phyloP scores from a whole-genome alignment of 2,329 filamentous ascomycete species.

The Aspergillus ibericus region DNA sequence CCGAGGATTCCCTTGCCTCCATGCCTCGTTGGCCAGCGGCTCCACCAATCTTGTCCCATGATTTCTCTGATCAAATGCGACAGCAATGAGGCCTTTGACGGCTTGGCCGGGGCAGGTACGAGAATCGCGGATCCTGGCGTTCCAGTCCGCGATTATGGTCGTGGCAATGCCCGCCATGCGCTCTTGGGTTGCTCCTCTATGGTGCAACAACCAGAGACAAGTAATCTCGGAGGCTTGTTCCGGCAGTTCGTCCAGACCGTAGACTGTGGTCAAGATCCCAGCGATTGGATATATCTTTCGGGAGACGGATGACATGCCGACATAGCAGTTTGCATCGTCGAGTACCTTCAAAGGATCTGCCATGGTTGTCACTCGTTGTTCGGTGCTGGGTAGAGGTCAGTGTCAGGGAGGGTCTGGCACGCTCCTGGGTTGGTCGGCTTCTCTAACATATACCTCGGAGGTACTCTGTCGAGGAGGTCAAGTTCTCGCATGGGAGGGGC shows the following conservation, averaged over 20 bases:
- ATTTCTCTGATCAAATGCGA: slow-evolving; percentile 89
- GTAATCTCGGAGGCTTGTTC: slow-evolving; percentile 59
- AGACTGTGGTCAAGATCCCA: slow-evolving; percentile 75
- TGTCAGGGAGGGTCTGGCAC: background rate
- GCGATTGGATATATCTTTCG: slow-evolving; percentile 68
- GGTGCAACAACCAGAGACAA: slow-evolving; percentile 90
- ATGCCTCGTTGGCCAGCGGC: slow-evolving; percentile 69
- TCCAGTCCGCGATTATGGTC: slow-evolving; percentile 69
- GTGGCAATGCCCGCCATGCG: slow-evolving; percentile 74
- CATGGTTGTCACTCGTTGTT: slow-evolving; percentile 24
- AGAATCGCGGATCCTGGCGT: slow-evolving; percentile 44
- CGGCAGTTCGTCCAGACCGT: slow-evolving; percentile 74
- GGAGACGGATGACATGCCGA: slow-evolving; percentile 54
- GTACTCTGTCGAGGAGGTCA: background rate
- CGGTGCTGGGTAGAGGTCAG: background rate
- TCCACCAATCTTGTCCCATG: slow-evolving; percentile 75
- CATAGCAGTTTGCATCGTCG: slow-evolving; percentile 20
- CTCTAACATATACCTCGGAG: background rate
- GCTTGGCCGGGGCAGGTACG: slow-evolving; percentile 26
- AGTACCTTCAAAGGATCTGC: slow-evolving; percentile 38
- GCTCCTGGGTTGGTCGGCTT: background rate
- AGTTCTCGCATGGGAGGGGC: background rate
- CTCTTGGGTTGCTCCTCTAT: slow-evolving; percentile 67
- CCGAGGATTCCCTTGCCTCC: slow-evolving; percentile 72
- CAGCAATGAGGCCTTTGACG: slow-evolving; percentile 68